phyloP scores from a whole-genome alignment of 2,329 filamentous ascomycete genomes.

The Emergomyces orientalis region DNA sequence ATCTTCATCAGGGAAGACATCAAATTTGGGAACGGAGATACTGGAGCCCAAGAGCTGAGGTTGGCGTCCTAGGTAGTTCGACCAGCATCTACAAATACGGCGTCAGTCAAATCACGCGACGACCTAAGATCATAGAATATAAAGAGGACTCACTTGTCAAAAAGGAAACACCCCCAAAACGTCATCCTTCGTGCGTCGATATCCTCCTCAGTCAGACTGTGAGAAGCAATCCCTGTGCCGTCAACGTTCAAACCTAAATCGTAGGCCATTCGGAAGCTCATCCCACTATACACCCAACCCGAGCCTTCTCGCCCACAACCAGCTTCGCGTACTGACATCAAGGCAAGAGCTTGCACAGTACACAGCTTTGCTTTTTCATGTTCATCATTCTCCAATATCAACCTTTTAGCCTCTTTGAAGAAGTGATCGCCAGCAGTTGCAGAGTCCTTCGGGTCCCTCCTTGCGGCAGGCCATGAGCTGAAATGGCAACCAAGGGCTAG shows the following conservation, averaged over 20 bases:
- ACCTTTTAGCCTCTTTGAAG: slow-evolving; percentile 81
- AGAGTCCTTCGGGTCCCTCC: slow-evolving; percentile 60
- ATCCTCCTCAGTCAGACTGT: slow-evolving; percentile 67
- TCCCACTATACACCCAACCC: slow-evolving; percentile 96
- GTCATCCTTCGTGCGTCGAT: slow-evolving; percentile 83
- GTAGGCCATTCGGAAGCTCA: slow-evolving; percentile 96
- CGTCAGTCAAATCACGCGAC: not conserved
- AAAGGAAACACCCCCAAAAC: slow-evolving; percentile 97
- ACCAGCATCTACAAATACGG: slow-evolving; percentile 61
- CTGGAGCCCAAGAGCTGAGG: slow-evolving; percentile 74
- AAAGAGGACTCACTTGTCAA: slow-evolving; percentile 60
- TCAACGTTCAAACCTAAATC: slow-evolving; percentile 89
- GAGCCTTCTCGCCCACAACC: slow-evolving; percentile 90
- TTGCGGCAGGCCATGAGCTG: slow-evolving; percentile 64
- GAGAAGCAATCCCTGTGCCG: slow-evolving; percentile 53
- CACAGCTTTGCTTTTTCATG: slow-evolving; percentile 81
- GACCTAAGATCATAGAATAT: not conserved
- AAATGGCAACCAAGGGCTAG: slow-evolving; percentile 90
- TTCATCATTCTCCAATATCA: slow-evolving; percentile 85
- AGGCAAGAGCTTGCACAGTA: slow-evolving; percentile 82
- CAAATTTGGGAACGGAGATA: slow-evolving; percentile 77
- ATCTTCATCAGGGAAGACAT: slow-evolving; percentile 85
- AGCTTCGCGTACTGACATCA: slow-evolving; percentile 95
- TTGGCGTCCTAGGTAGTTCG: slow-evolving; percentile 85
- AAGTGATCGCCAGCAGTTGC: slow-evolving; percentile 91